Evolutionary conservation across 352 stramenopile species (phyloP), one percentile per base, ranked within the genome.

Genomic region (Phytophthora idaei): DNA sequence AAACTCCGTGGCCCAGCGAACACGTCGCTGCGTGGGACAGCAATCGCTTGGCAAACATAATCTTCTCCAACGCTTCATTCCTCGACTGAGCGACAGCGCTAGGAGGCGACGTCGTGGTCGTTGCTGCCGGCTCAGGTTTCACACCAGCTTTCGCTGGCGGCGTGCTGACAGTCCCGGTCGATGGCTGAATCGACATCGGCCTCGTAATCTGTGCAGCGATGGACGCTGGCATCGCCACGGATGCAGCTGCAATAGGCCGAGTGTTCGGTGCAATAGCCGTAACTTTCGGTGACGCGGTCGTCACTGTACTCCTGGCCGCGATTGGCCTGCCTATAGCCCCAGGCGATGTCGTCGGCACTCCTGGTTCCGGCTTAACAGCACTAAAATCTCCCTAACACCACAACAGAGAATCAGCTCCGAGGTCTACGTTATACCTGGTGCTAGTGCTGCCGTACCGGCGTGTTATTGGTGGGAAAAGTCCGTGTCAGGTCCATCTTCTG

Each of bases 31-130:
- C 83, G 50, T 96, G 88, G 46, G 87, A 87, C 10, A 96, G 39
- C 14, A 96, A 77, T 32, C 90, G 80, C 39, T 93, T 94, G 2
- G 88, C 88, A 54, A 94, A 95, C 50, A 92, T 74, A 41, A 95
- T 94, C 55, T 93, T 95, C 58, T 92, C 88, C 52, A 89, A 61
- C 7, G 85, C 77, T 57, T 94, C 84, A 50, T 84, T 85, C 55
- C 79, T 84, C 9, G 70, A 61, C 8, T 77, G 68, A 12, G 36
- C 47, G n/a, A 65, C 49, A 46, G 62, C 36, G 36, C 56, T 63
- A 17, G 68, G 57, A 8, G 70, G 72, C 28, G 68, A 58, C 31
- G 66, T 62, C 10, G 49, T 63, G 9, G 55, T 31, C 1, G 48
- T 48, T n/a, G 61, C 5, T 57, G 36, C 49, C 17, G 31, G 73